phyloP scores from a whole-genome alignment of 2,329 filamentous ascomycete genomes.

The Cadophora luteo-olivacea region DNA sequence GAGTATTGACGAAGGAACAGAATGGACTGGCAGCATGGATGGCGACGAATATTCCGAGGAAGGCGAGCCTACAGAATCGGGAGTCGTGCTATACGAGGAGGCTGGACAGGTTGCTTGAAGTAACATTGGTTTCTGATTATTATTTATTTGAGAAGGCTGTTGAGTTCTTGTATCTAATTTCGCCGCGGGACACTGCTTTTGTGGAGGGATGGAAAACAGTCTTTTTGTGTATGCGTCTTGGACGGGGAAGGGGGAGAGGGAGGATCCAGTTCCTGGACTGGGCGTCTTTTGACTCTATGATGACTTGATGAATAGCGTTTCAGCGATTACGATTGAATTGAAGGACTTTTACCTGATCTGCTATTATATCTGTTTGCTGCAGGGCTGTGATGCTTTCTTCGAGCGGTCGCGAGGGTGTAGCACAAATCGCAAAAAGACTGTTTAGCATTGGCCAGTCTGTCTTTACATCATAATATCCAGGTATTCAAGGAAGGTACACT shows the following conservation, averaged over 20 bases:
- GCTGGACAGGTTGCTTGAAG: constrained; percentile 31
- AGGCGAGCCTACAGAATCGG: constrained; percentile 11
- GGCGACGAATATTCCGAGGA: constrained; percentile 31
- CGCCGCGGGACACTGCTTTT: not conserved
- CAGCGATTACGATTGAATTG: constrained; percentile 3
- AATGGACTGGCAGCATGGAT: constrained; percentile 42
- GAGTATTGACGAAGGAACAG: constrained; percentile 41
- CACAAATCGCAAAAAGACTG: no score
- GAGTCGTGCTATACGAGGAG: constrained; percentile 39
- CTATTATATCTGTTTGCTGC: no score
- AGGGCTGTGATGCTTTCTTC: no score
- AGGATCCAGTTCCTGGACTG: not conserved
- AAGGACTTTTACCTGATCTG: not conserved
- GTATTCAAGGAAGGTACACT: no score
- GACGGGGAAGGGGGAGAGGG: not conserved
- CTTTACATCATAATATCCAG: no score
- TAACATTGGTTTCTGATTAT: constrained; percentile 5
- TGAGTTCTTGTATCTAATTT: constrained; percentile 17
- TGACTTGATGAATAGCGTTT: constrained; percentile 17
- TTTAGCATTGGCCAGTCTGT: no score
- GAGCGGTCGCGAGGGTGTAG: no score
- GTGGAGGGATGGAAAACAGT: not conserved
- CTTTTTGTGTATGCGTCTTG: constrained; percentile 4
- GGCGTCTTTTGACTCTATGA: constrained; percentile 15
- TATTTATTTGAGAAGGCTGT: not conserved